Base-by-base conservation (phyloP, 2,329 filamentous ascomycete species). In the Colletotrichum ledebouriae region DNA sequence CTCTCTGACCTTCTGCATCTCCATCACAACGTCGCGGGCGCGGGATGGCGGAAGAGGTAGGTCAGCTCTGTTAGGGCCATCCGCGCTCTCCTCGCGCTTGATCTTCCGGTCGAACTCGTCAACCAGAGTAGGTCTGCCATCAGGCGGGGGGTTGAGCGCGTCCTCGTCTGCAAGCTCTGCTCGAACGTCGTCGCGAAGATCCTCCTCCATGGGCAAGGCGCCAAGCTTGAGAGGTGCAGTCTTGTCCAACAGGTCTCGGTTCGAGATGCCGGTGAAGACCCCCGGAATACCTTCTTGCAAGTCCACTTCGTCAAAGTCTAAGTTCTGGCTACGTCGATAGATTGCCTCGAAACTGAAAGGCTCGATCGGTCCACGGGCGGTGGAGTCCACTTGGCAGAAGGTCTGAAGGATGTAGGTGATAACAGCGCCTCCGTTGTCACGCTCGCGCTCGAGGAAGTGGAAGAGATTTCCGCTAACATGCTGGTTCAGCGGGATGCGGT, bases 1-100 rank as follows among this genome's bases (percentile, higher is more conserved):
- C 78, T 99, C 96, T 72, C 94, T 93, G 10, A 98, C 89, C 77
- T 95, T 96, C 75, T 96, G 93, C 74, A 98, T 94, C 78, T 98
- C 96, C 82, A 98, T 93, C 33, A 93, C 89, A 7, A 99, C 94
- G 74, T 99, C 96, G 70, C 94, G 88, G 3, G 94, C 94, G 17
- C 94, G 88, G 0, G 95, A 97, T 5, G 94, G 92, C 1, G 96
- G 96, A 22, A 97, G 88, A 2, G 96, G 95, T 22, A 98, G 87
- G 25, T 94, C 91, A 15, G 91, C 86, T 49, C 94, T 88, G 55
- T 84, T 90, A 2, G 94, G 94, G 0, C 86, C 93, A 76, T 98
- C 96, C 29, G 91, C 91, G 59, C 92, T 92, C 39, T 97, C 94
- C 79, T 98, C 96, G 29, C 92, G 89, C 82, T 99, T 99, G 53